phyloP scores from a whole-genome alignment of 2,329 filamentous ascomycete genomes.

The Colletotrichum sojae region DNA sequence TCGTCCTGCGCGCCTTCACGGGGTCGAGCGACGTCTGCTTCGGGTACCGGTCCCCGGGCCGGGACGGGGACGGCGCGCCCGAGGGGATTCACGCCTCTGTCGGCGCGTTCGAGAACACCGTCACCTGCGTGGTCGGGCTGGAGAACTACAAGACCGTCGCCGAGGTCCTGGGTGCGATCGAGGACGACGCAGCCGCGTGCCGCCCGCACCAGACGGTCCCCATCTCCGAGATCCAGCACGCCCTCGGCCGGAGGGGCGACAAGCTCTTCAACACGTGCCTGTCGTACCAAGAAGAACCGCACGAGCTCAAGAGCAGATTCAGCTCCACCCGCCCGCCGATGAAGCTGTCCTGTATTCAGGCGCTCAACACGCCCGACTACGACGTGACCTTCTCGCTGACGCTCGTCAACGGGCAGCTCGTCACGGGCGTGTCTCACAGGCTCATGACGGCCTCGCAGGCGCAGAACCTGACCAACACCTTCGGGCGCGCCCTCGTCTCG shows the following conservation, averaged over 20 bases:
- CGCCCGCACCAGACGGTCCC: slow-evolving; percentile 61
- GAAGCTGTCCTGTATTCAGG: slow-evolving; percentile 52
- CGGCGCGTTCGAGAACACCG: slow-evolving; percentile 61
- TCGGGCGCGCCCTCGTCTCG: slow-evolving; percentile 65
- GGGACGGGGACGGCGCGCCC: slow-evolving; percentile 59
- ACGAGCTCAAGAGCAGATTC: slow-evolving; percentile 52
- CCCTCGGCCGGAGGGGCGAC: slow-evolving; percentile 57
- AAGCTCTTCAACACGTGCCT: slow-evolving; percentile 67
- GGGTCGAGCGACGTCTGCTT: slow-evolving; percentile 68
- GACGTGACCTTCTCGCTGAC: slow-evolving; percentile 62
- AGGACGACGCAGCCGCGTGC: slow-evolving; percentile 49
- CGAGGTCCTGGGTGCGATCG: slow-evolving; percentile 49
- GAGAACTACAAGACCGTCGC: slow-evolving; percentile 50
- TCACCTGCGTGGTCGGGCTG: slow-evolving; percentile 54
- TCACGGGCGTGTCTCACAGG: slow-evolving; percentile 60
- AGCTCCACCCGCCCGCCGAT: slow-evolving; percentile 46
- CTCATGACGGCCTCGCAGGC: slow-evolving; percentile 60
- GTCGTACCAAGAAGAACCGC: slow-evolving; percentile 60
- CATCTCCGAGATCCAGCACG: slow-evolving; percentile 62
- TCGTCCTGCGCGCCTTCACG: slow-evolving; percentile 69
- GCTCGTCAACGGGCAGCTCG: slow-evolving; percentile 57
- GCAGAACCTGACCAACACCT: slow-evolving; percentile 64
- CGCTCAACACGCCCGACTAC: slow-evolving; percentile 61
- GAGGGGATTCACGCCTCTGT: slow-evolving; percentile 58
- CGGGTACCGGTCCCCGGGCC: slow-evolving; percentile 63